Evolutionary conservation across 2,329 filamentous ascomycete species (phyloP), one percentile per base, ranked within the genome.

Genomic region (Monosporascus sp.): DNA sequence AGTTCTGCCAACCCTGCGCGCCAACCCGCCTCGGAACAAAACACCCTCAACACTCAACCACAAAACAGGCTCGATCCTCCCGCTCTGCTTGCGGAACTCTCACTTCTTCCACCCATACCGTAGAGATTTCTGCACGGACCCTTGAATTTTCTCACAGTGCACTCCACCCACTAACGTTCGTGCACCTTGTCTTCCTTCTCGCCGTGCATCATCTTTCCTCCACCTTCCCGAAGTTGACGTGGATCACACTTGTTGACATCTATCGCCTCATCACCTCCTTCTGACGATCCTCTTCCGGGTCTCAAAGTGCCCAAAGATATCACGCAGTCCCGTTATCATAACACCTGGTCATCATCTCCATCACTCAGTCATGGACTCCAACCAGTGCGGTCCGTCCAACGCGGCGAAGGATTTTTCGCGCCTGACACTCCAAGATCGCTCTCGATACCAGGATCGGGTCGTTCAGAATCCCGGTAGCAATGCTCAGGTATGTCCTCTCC

Each of bases 371-470:
- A 76, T 76, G 73, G 63, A 70, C 9, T 70, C 74, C 54, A 64
- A 62, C 49, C 58, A 89, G 52, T 92, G 88, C 67, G 87, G 88
- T 54, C 87, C 88, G 18, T 88, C 88, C 14, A 90, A 88, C 70
- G 80, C 87, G 57, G 80, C 89, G 50, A 88, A 90, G 69, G 85
- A 81, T 64, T 83, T 91, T 66, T 81, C 87, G 63, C 84, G 87
- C 62, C 87, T 90, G 68, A 74, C 82, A 11, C 78, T 85, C 48
- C 78, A 82, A 57, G 87, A 91, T 66, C 78, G 85, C 51, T 84
- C 84, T 9, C 75, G 88, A 48, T 87, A 91, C 65, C 88, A 90
- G 68, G 88, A 91, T 69, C 84, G 86, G 49, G 63, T 88, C 47
- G 39, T 47, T 15, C 22, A 22, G 8, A 27, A 14, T 17, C n/a